Evolutionary conservation across 148 eudicot species (phyloP).

Genomic region (Hydrangea macrophylla): DNA sequence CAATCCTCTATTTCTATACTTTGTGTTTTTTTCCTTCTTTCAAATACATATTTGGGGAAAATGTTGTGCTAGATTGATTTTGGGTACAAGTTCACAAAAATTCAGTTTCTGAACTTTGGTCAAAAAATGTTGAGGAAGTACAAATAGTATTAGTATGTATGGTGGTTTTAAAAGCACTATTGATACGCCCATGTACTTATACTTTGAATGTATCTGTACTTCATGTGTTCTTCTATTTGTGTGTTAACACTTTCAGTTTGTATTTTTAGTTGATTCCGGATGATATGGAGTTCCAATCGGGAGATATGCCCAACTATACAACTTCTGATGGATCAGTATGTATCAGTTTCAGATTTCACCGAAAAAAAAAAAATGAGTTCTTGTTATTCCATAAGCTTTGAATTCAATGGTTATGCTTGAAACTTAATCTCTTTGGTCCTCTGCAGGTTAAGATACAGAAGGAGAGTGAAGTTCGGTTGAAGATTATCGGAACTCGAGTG

Average conservation of each 20-base stretch:
- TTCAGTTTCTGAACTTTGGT: too few relatives aligned
- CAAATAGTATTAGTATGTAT: too few relatives aligned
- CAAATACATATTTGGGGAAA: too few relatives aligned
- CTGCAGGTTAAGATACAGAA: too few relatives aligned
- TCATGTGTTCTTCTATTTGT: neutral
- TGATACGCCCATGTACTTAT: too few relatives aligned
- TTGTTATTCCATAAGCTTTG: conserved; percentile 2
- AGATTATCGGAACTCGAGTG: conserved; percentile 90
- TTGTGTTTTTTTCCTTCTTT: too few relatives aligned
- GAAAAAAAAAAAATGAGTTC: neutral
- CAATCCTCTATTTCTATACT: too few relatives aligned
- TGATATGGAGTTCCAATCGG: conserved; percentile 97
- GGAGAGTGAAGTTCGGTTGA: too few relatives aligned
- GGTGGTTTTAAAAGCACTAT: too few relatives aligned
- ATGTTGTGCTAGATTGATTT: too few relatives aligned
- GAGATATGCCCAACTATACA: conserved; percentile 81
- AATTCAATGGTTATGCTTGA: conserved; percentile 5
- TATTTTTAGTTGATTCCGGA: conserved; percentile 76
- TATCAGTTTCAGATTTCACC: conserved; percentile 2
- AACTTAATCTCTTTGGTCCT: conserved; percentile 4
- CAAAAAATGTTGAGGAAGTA: neutral
- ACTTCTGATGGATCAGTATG: conserved; percentile 95
- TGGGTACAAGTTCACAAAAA: too few relatives aligned
- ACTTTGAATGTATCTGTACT: neutral
- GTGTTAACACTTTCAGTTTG: neutral